phyloP scores from a whole-genome alignment of 2,329 filamentous ascomycete genomes.

The Emydomyces testavorans region DNA sequence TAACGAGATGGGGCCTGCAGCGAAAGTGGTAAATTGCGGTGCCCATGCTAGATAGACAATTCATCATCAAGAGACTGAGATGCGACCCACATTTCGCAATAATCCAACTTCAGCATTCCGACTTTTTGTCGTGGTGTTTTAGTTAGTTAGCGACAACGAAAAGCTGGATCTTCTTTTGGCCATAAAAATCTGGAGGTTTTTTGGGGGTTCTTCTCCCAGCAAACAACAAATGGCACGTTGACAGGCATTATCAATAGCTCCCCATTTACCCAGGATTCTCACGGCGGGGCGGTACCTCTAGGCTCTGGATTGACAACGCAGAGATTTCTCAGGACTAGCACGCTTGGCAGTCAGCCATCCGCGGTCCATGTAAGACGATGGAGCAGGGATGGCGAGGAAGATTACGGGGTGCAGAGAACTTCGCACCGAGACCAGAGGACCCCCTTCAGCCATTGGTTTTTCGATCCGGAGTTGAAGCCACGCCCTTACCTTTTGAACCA shows the following conservation, averaged over 20 bases:
- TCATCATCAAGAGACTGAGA: too few species aligned
- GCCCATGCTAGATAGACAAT: too few species aligned
- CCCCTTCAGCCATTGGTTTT: neutral
- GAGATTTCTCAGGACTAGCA: neutral
- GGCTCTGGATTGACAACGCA: conserved; percentile 11
- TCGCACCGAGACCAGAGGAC: too few species aligned
- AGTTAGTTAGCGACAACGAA: neutral
- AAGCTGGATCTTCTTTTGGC: neutral
- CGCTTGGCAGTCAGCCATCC: conserved; percentile 4
- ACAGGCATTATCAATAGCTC: conserved; percentile 2
- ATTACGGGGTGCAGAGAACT: neutral
- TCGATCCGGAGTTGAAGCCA: too few species aligned
- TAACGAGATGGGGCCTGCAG: conserved; percentile 1
- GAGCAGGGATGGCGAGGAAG: conserved; percentile 1
- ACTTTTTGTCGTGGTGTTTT: neutral
- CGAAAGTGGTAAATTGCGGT: too few species aligned
- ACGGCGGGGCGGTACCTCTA: neutral
- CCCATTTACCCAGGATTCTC: neutral
- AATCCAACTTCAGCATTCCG: too few species aligned
- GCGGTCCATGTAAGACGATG: conserved; percentile 6
- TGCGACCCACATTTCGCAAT: too few species aligned
- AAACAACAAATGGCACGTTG: conserved; percentile 2
- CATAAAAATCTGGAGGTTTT: neutral
- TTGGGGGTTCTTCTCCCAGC: neutral
- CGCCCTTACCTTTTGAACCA: too few species aligned